Base-by-base conservation (phyloP, 148 eudicot species). In the Heliosperma pusillum region DNA sequence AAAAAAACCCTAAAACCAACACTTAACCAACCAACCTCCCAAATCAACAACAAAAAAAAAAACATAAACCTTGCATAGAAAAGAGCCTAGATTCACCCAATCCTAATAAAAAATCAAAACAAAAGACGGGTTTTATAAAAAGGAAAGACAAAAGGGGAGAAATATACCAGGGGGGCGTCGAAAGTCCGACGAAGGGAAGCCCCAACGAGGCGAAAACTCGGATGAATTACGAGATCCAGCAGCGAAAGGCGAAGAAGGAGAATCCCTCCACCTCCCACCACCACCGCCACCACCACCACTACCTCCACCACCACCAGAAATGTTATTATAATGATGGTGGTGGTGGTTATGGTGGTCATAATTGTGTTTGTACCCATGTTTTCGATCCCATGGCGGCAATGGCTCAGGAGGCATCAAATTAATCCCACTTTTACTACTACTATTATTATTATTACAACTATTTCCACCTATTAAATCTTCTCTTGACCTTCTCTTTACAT, bases 401-500 rank as follows among this genome's bases (percentile, higher is more conserved):
- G 89, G 90, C 88, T 93, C 97, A 82, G 96, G 90, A 89, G 98
- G 93, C 96, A 93, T 90, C 81, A 87, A 92, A 78, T 40, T 52
- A 26, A 26, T n/a, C 67, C 59, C 65, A 75, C 69, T 75, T 68
- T 66, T 71, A 74, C 27, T 21, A 29, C 50, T 36, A n/a, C 17
- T n/a, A 20, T 10, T 21, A 29, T 24, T 36, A n/a, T 13, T n/a
- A 20, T 10, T 24, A 26, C 66, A 13, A 24, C 66, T 50, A 50
- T 15, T 50, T 50, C 55, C 55, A 11, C 19, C 55, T 50, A 50
- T 50, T 12, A 50, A 50, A 50, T 50, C 55, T 50, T 50, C 64
- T 24, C 64, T 59, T 59, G 64, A 66, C 69, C 60, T 44, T 22
- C 57, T 50, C 40, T 19, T 70, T 70, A 42, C 73, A 70, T 70